phyloP scores from a whole-genome alignment of 2,329 filamentous ascomycete genomes.

The Diaporthe velutina region DNA sequence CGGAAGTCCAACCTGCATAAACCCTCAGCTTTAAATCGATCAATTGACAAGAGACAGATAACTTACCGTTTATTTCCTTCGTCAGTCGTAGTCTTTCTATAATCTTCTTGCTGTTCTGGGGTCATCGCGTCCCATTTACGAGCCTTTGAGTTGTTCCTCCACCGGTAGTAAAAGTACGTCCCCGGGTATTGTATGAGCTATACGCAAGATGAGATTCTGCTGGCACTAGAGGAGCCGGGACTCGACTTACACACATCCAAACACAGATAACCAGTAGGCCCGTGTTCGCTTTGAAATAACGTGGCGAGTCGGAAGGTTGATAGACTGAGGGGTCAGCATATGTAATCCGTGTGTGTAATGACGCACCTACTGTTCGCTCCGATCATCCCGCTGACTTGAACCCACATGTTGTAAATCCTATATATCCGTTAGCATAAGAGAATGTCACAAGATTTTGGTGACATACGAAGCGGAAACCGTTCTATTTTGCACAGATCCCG shows the following conservation, averaged over 20 bases:
- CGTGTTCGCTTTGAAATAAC: not conserved
- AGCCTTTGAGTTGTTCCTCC: conserved; percentile 58
- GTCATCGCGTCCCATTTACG: conserved; percentile 62
- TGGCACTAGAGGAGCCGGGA: too few species aligned
- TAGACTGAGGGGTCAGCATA: conserved; percentile 21
- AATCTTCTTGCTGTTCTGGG: conserved; percentile 48
- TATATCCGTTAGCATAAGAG: not conserved
- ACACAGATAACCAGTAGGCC: conserved; percentile 1
- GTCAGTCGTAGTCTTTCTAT: not conserved
- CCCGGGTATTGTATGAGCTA: conserved; percentile 52
- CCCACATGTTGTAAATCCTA: conserved; percentile 62
- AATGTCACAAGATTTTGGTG: not conserved
- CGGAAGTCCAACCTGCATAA: not conserved
- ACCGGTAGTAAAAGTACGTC: conserved; percentile 64
- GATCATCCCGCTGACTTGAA: conserved; percentile 49
- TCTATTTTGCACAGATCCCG: conserved; percentile 68
- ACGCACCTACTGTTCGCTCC: conserved; percentile 56
- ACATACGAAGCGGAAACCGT: conserved; percentile 64
- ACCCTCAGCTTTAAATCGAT: not conserved
- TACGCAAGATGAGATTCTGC: not conserved
- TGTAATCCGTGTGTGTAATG: too few species aligned
- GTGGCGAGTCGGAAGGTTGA: conserved; percentile 45
- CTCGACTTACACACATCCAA: conserved; percentile 10
- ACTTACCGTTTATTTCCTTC: conserved; percentile 1
- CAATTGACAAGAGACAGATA: too few species aligned